Base-by-base conservation (phyloP, 768 basidiomycete genomes). In the Phylloporus scabripes region DNA sequence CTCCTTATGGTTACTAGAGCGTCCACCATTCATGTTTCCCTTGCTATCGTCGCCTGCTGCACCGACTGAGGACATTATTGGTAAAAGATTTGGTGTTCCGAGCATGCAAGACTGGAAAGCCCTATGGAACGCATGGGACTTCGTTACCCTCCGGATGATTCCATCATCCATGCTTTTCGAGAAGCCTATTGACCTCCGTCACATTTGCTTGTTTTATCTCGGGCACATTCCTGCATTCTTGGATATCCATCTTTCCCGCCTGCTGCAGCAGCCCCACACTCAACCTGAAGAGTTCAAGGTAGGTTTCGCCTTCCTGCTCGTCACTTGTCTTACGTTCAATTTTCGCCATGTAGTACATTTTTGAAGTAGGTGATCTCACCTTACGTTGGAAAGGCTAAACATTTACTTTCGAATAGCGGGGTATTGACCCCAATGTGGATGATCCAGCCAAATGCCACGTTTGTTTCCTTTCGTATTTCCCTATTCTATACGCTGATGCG, bases 201-300 rank as follows among this genome's bases (percentile, higher is more conserved):
- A 98, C 66, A 92, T 95, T 49, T 95, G 92, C 61, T 75, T 98
- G n/a, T 99, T 99, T 71, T 97, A 97, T 67, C 62, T 91, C 11
- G 95, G 95, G 0, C 96, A 98, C 64, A 92, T 97, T 40, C 92
- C 92, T 2, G 77, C 89, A 17, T 96, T 95, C 72, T 67, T 94
- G 53, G 94, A 96, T 60, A 96, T 96, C 20, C 87, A 95, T 60
- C 68, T 95, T 42, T 88, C 89, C 3, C 75, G 77, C 42, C 67
- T 92, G 11, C 65, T 96, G 44, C 61, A 80, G 34, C 87, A 93
- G 57, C 80, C 84, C 1, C 80, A 90, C 58, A 92, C 92, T 0
- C 82, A 92, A 54, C 96, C 96, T 0, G 77, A 86, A 51, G 71
- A 78, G 45, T 95, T 86, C 72, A 92, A 92, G 65, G 79, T 80